Evolutionary conservation across 208 protist genomes (phyloP).

Genomic region (Endotrypanum monterogeii): DNA sequence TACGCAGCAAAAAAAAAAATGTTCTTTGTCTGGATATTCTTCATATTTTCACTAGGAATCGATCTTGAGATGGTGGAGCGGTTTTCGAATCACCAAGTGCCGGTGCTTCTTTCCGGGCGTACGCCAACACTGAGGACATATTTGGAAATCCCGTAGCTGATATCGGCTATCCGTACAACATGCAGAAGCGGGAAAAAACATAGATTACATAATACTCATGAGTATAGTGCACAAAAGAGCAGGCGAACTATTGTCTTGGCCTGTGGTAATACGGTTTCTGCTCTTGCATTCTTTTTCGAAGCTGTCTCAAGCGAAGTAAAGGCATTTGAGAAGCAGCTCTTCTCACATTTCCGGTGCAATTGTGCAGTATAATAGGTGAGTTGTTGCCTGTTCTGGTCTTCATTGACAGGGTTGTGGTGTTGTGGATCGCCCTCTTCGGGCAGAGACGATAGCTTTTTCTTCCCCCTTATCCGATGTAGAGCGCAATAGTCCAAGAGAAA

Average conservation of each 20-base stretch:
- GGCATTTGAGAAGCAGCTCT: constrained; percentile 58
- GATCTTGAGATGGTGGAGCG: constrained; percentile 57
- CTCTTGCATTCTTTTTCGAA: constrained; percentile 61
- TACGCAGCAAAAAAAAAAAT: constrained; percentile 41
- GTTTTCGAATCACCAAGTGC: constrained; percentile 55
- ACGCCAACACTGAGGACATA: constrained; percentile 21
- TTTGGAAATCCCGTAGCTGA: constrained; percentile 55
- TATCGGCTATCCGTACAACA: constrained; percentile 75
- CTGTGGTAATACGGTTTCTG: constrained; percentile 41
- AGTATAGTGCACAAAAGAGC: constrained; percentile 69
- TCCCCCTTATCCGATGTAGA: background rate
- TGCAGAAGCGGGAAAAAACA: constrained; percentile 35
- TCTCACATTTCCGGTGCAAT: constrained; percentile 74
- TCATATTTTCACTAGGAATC: constrained; percentile 73
- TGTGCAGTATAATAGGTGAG: constrained; percentile 89
- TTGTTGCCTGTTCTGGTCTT: constrained; percentile 84
- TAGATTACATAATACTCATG: constrained; percentile 44
- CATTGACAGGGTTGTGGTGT: constrained; percentile 59
- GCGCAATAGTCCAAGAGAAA: background rate
- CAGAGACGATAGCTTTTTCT: background rate
- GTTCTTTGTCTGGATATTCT: constrained; percentile 58
- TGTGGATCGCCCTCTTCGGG: constrained; percentile 2
- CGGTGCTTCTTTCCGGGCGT: constrained; percentile 50
- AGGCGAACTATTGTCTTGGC: constrained; percentile 32
- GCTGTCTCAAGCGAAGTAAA: constrained; percentile 76